Conservation (phyloP, 768 basidiomycete genomes). For the Amanita fuliginea region DNA sequence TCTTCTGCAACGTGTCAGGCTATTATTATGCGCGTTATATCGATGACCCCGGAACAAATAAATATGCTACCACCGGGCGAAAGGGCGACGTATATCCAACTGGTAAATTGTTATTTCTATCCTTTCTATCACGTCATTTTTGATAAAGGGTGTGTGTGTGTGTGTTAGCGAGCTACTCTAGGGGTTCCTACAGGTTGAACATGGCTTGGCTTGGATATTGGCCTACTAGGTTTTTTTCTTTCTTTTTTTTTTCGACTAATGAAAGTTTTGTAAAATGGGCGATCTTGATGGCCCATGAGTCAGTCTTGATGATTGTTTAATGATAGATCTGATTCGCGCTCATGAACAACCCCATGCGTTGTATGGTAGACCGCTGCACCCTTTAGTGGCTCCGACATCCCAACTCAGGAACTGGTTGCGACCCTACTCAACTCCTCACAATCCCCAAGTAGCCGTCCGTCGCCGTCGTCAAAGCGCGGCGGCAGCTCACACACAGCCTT, state of each 20-base stretch:
- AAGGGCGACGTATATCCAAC: constrained; percentile 67
- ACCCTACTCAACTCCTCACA: background rate
- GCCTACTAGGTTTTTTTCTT: no score
- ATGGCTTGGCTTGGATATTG: background rate
- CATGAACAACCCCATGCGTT: constrained; percentile 1
- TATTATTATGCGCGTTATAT: constrained; percentile 68
- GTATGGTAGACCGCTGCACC: background rate
- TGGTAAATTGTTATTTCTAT: constrained; percentile 39
- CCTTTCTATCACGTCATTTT: background rate
- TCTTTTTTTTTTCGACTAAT: no score
- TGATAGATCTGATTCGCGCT: constrained; percentile 1
- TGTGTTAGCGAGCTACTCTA: constrained; percentile 25
- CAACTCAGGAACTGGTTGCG: background rate
- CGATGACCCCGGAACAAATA: constrained; percentile 82
- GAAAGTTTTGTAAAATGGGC: no score
- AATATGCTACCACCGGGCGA: constrained; percentile 63
- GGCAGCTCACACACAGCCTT: background rate
- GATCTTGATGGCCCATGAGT: constrained; percentile 5
- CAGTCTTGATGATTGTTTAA: constrained; percentile 10
- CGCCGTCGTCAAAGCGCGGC: no score
- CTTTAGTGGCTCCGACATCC: background rate
- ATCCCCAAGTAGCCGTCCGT: no score
- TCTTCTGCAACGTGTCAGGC: constrained; percentile 25
- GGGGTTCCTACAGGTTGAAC: constrained; percentile 20
- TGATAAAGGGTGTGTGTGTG: background rate